Conservation (phyloP, 495 filamentous ascomycete genomes). For the Neurospora discreta region DNA sequence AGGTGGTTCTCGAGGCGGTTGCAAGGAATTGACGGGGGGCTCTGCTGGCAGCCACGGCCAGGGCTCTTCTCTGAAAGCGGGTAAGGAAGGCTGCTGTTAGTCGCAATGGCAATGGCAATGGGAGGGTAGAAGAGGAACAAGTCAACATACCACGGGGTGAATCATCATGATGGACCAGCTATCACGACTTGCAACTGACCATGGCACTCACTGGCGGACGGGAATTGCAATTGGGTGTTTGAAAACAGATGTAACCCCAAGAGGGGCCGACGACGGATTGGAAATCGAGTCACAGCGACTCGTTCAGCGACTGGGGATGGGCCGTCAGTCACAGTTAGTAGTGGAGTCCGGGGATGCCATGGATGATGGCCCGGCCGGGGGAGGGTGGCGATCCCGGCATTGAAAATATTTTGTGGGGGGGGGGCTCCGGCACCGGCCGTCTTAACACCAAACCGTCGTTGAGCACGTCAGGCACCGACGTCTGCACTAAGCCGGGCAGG, state of each 20-base stretch:
- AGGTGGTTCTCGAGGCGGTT: constrained; percentile 1
- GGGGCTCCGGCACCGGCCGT: not conserved
- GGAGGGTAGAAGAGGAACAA: not conserved
- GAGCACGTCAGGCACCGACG: not conserved
- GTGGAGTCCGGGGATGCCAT: not conserved
- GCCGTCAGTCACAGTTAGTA: not conserved
- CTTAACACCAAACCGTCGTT: no score
- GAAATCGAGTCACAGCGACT: not conserved
- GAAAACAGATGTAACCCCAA: not conserved
- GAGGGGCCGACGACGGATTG: not conserved
- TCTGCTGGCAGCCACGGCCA: constrained; percentile 18
- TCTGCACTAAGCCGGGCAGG: not conserved
- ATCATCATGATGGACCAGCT: constrained; percentile 16
- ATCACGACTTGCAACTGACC: constrained; percentile 1
- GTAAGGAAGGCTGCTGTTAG: not conserved
- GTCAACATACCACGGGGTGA: constrained; percentile 12
- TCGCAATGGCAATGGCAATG: not conserved
- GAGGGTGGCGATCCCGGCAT: not conserved
- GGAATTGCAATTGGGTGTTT: not conserved
- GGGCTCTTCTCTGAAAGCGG: constrained; percentile 16
- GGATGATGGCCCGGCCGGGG: not conserved
- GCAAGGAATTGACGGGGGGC: constrained; percentile 8
- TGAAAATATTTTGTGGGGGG: not conserved
- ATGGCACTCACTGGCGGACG: not conserved
- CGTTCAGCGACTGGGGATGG: not conserved